Base-by-base conservation (phyloP, 345 rosid species). In the Hibiscus mutabilis region DNA sequence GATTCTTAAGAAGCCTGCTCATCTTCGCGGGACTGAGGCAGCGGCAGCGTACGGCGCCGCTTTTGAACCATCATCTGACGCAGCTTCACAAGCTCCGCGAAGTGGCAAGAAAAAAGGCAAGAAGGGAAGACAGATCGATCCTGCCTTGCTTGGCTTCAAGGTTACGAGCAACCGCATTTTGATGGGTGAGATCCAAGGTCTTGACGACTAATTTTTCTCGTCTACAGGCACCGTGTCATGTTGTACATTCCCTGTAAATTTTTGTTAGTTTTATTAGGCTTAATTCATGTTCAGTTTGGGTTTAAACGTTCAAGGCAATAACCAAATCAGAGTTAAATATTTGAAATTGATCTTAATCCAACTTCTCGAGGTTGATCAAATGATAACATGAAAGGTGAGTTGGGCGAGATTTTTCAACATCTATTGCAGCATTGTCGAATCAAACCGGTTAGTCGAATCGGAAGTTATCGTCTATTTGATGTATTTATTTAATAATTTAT, bases 141-240 rank as follows among this genome's bases (percentile, higher is more conserved):
- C 86, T 5, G 82, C 89, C 21, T 82, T 84, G 3, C 86, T 86
- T 5, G 89, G 89, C 19, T 86, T 86, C 60, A 86, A 84, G 68
- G 89, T 86, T 24, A 66, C 87, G 5, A 86, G 89, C 79, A 86
- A 86, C 67, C 84, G 87, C 37, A 84, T 86, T 49, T 64, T 86
- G 83, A 86, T 86, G 89, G 89, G 89, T 56, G 89, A 86, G 65
- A 86, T 86, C 59, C 87, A 86, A 46, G 80, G 82, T n/a, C 73
- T 77, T 2, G 85, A 84, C 19, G 87, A 86, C 33, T 84, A 74
- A 69, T 19, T 24, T 12, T 11, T 24, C 16, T 57, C 76, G 13
- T 21, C 15, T 3, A 25, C 52, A 68, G 15, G 14, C 6, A 46
- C 12, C 13, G 27, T 60, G 60, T 14, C 13, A 25, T 60, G 66